Evolutionary conservation across 2,329 filamentous ascomycete genomes (phyloP).

Genomic region (Beauveria bassiana): DNA sequence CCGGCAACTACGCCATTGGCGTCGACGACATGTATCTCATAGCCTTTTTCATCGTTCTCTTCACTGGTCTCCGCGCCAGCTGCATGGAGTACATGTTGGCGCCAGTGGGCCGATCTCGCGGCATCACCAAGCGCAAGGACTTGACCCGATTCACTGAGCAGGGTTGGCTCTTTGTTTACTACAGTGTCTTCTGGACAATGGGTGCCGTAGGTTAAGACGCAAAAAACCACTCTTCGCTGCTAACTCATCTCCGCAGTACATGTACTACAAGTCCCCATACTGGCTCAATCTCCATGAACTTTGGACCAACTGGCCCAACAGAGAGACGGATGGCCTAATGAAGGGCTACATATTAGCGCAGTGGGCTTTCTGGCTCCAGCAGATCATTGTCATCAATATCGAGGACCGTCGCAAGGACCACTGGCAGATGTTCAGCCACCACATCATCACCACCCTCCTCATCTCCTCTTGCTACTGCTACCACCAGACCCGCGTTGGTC

Average conservation of each 20-base stretch:
- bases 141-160: constrained; percentile 86
- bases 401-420: constrained; percentile 93
- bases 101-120: constrained; percentile 64
- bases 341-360: constrained; percentile 90
- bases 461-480: constrained; percentile 80
- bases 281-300: constrained; percentile 69
- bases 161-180: constrained; percentile 84
- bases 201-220: constrained; percentile 60
- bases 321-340: constrained; percentile 64
- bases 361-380: constrained; percentile 88
- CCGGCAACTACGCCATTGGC: constrained; percentile 67
- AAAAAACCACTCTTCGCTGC: background rate
- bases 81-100: constrained; percentile 81
- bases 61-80: constrained; percentile 77
- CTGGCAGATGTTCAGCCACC: constrained; percentile 91
- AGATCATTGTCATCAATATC: constrained; percentile 88
- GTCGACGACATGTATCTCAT: constrained; percentile 74
- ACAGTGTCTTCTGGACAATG: constrained; percentile 69
- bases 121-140: constrained; percentile 69
- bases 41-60: constrained; percentile 68
- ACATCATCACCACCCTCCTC: constrained; percentile 79
- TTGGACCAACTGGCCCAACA: constrained; percentile 78
- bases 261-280: constrained; percentile 70
- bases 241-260: constrained; percentile 48
- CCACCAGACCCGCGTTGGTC: constrained; percentile 79